Evolutionary conservation across 768 basidiomycete species (phyloP).

Genomic region (Tulasnella sp.): DNA sequence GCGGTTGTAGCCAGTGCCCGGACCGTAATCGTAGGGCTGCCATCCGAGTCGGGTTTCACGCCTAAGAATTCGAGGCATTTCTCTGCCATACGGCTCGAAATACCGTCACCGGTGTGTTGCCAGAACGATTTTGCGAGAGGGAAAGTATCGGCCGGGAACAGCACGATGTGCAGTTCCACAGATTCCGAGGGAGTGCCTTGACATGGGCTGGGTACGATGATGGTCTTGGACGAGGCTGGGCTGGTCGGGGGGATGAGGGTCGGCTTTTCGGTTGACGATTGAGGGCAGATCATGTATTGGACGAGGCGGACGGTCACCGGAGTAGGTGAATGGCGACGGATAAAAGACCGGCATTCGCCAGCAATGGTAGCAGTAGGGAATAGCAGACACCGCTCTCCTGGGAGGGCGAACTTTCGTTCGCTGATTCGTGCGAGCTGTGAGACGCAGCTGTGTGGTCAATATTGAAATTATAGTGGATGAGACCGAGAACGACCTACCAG

Average conservation of each 20-base stretch:
- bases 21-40: neutral
- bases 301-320: conserved; percentile 44
- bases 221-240: conserved; percentile 3
- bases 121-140: conserved; percentile 80
- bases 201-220: conserved; percentile 16
- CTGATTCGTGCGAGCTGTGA: conserved; percentile 66
- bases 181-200: conserved; percentile 22
- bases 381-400: conserved; percentile 65
- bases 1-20: neutral
- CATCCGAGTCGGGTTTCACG: neutral
- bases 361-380: conserved; percentile 65
- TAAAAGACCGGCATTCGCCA: conserved; percentile 62
- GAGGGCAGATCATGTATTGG: conserved; percentile 60
- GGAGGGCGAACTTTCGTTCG: conserved; percentile 61
- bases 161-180: conserved; percentile 65
- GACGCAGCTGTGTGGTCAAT: neutral
- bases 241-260: conserved; percentile 18
- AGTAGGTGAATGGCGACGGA: conserved; percentile 38
- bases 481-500: conserved; percentile 35
- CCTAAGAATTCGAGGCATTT: conserved; percentile 64
- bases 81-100: conserved; percentile 81
- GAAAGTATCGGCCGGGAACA: conserved; percentile 55
- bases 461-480: neutral
- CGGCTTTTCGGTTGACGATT: conserved; percentile 25
- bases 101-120: conserved; percentile 88